Percentiles rank a stretch among this genome's conserved stretches.
Evolutionary conservation across 2,329 filamentous ascomycete genomes (phyloP).

Genomic region (Trichoderma koningii): DNA sequence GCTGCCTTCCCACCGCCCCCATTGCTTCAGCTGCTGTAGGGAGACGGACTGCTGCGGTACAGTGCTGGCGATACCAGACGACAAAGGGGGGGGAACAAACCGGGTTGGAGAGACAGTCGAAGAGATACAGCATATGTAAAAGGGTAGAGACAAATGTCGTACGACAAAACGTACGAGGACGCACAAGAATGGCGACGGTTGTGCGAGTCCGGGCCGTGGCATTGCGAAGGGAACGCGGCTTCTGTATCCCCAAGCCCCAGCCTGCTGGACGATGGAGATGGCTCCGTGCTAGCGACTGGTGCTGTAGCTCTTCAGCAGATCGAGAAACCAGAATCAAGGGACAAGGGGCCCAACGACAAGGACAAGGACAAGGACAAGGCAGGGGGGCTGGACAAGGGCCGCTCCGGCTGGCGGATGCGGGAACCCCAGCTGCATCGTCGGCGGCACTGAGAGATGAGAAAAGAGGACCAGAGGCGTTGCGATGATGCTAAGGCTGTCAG

Average conservation of each 20-base stretch:
- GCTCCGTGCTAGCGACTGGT: not conserved
- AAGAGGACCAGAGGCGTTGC: not conserved
- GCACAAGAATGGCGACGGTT: not conserved
- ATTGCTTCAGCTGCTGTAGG: too few relatives aligned
- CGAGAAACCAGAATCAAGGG: not conserved
- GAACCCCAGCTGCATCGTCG: conserved; percentile 2
- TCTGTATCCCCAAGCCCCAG: not conserved
- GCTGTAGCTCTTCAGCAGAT: not conserved
- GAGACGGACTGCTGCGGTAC: too few relatives aligned
- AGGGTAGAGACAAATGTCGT: not conserved
- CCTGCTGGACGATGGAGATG: not conserved
- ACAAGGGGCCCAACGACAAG: not conserved
- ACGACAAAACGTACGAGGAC: conserved; percentile 8
- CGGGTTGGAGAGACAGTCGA: not conserved
- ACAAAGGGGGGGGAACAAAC: not conserved
- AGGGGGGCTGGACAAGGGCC: not conserved
- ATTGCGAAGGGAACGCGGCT: not conserved
- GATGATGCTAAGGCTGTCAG: too few relatives aligned
- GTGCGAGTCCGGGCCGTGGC: not conserved
- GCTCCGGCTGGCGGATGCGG: conserved; percentile 20
- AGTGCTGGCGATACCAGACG: not conserved
- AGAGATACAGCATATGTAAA: not conserved
- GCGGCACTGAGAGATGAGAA: not conserved
- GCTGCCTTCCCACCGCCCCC: conserved; percentile 18
- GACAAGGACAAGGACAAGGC: too few relatives aligned